A percentile compares a stretch with the other conserved stretches of the same genome.
Conservation (phyloP, 1,139 yeast species). For the Wickerhamiella infanticola region DNA sequence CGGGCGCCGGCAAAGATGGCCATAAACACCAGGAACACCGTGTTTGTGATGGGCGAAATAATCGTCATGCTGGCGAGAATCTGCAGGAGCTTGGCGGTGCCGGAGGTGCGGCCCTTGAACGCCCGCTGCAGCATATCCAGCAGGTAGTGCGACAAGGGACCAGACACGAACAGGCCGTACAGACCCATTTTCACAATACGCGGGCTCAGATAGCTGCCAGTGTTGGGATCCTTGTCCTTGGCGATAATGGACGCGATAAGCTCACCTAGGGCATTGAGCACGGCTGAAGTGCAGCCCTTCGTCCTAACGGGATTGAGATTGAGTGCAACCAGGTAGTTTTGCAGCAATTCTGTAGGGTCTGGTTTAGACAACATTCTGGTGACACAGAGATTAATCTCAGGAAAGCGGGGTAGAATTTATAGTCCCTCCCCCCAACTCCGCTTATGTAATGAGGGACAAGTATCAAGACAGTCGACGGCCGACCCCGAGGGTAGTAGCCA, state of each 20-base stretch:
- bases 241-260: constrained; percentile 24
- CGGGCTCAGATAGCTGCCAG: constrained; percentile 22
- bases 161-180: constrained; percentile 53
- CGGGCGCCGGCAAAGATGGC: constrained; percentile 27
- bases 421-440: neutral
- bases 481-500: too few relatives aligned
- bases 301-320: constrained; percentile 19
- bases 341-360: constrained; percentile 7
- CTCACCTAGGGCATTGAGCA: constrained; percentile 25
- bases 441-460: neutral
- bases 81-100: constrained; percentile 35
- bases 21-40: constrained; percentile 38
- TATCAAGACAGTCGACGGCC: too few relatives aligned
- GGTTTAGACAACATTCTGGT: neutral
- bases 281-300: constrained; percentile 26
- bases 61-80: constrained; percentile 44
- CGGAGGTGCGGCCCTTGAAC: constrained; percentile 21
- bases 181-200: constrained; percentile 52
- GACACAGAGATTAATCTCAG: neutral
- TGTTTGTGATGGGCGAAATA: constrained; percentile 48
- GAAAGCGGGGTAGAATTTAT: constrained; percentile 1
- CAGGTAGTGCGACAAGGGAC: constrained; percentile 56
- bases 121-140: constrained; percentile 23
- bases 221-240: constrained; percentile 25
- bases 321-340: constrained; percentile 12